Base-by-base conservation (phyloP, 2,329 filamentous ascomycete genomes). In the Rhinocladiella mackenziei region DNA sequence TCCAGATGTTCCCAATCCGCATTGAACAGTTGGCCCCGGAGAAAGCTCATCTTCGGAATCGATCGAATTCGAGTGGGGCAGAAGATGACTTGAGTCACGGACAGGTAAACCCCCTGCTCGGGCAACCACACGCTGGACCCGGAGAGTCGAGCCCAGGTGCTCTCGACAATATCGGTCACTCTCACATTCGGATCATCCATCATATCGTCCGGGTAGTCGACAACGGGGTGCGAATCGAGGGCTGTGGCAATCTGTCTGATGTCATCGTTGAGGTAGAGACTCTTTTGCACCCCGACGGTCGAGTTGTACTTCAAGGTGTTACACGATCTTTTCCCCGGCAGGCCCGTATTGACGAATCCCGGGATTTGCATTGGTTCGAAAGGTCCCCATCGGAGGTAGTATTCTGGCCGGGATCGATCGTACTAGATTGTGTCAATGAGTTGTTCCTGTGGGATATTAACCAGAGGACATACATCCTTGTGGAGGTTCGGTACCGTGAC, bases 251-350 rank as follows among this genome's bases (percentile, higher is more conserved):
- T 54, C 40, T 49, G 48, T 19, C 39, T 51, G 22, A 57, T 44
- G 35, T 57, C 50, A 53, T 47, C 62, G 52, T 3, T 51, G 56
- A 45, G 60, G 61, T 34, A 60, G 39, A 9, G 57, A 56, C 13
- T 50, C 46, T 51, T 43, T 31, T 54, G 51, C 32, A 56, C 53
- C 14, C 48, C 48, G 8, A 57, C 40, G 4, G 25, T 50, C 26
- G 45, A 48, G 17, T 45, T 48, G 29, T 53, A 50, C 37, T 39
- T 50, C n/a, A 52, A 34, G 10, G 39, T 38, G 5, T 56, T 47
- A 34, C 55, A 57, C 4, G 44, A 43, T 30, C 42, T 39, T 35
- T 51, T 51, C 7, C 51, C 51, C 10, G 51, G 48, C 25, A 50
- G 29, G 31, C 51, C 51, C 9, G 41, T 51, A 18, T 54, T 54